Base-by-base conservation (phyloP, 208 protist genomes). In the Naegleria lovaniensis region DNA sequence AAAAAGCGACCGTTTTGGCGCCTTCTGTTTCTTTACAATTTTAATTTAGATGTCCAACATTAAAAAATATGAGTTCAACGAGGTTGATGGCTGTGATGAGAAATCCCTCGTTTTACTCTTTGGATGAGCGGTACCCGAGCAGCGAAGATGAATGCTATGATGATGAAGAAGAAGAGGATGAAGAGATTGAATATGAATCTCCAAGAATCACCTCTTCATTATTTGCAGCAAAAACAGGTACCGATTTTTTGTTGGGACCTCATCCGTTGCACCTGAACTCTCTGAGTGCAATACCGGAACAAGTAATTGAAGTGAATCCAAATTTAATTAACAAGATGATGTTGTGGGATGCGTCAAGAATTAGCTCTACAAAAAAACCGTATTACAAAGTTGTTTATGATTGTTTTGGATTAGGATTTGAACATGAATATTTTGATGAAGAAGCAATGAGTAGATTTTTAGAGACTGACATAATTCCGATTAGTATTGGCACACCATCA, bases 351-450 rank as follows among this genome's bases (percentile, higher is more conserved):
- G 7, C 83, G n/a, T 13, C 13, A 48, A 39, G 83, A 16, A 33
- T 85, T 2, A 85, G 9, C 1, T 6, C 9, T 19, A 7, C n/a
- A 36, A 51, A 39, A 85, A 40, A 15, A 41, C 29, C 40, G 4
- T 43, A 51, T n/a, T 15, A 85, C 25, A 85, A 33, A 43, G 38
- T 85, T 85, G 83, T 85, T 7, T 85, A 38, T 85, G 83, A 85
- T 48, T 85, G 83, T 48, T 25, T 85, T 43, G 83, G n/a, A 38
- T 16, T 33, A 33, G n/a, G 83, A 29, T 39, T 13, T 48, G 15
- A n/a, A 29, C 36, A 85, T 43, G 55, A 67, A 67, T 29, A 67
- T 67, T 67, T 67, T 67, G 55, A 67, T 67, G 55, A 67, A 29
- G 55, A 67, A 67, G 11, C 55, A 67, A 29, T 67, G 22, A 29